Conservation (phyloP, 2,329 filamentous ascomycete species). For the Escovopsis sp. region DNA sequence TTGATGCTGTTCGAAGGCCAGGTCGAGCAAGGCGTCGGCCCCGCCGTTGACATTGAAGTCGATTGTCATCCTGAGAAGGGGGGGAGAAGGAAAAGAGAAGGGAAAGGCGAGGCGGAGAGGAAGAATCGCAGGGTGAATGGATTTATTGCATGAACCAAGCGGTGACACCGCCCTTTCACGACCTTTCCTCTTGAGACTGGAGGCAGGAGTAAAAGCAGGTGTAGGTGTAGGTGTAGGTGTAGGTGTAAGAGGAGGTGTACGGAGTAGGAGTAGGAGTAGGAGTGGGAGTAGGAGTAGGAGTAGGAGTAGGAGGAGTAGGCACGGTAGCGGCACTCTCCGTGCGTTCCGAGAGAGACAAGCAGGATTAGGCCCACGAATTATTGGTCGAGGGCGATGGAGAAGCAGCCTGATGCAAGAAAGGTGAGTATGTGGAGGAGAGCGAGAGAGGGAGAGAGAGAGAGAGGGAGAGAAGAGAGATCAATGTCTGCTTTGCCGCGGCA, state of each 20-base stretch:
- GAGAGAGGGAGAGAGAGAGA: slow-evolving; percentile 3
- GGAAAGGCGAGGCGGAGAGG: slow-evolving; percentile 15
- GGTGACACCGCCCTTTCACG: slow-evolving; percentile 30
- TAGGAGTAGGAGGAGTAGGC: slow-evolving; percentile 12
- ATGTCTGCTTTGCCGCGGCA: slow-evolving; percentile 5
- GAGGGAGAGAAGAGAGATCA: slow-evolving; percentile 1
- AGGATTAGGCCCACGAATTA: no score
- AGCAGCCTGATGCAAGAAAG: slow-evolving; percentile 7
- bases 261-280: slow-evolving; percentile 1
- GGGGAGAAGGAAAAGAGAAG: slow-evolving; percentile 12
- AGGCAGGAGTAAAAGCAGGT: no score
- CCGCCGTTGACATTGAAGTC: slow-evolving; percentile 41
- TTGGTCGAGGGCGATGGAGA: no score
- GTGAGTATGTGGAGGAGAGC: slow-evolving; percentile 6
- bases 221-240: slow-evolving; percentile 2
- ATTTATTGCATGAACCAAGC: slow-evolving; percentile 22
- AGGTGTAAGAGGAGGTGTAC: background rate
- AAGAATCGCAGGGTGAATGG: slow-evolving; percentile 12
- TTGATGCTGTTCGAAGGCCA: slow-evolving; percentile 43
- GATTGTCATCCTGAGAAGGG: slow-evolving; percentile 38
- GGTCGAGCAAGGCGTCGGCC: slow-evolving; percentile 45
- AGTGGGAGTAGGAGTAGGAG: slow-evolving; percentile 1
- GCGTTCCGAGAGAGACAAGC: no score
- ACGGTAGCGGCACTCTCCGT: no score
- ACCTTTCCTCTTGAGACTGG: slow-evolving; percentile 10